Conservation (phyloP, 2,329 filamentous ascomycete genomes). For the Tolypocladium capitatum region DNA sequence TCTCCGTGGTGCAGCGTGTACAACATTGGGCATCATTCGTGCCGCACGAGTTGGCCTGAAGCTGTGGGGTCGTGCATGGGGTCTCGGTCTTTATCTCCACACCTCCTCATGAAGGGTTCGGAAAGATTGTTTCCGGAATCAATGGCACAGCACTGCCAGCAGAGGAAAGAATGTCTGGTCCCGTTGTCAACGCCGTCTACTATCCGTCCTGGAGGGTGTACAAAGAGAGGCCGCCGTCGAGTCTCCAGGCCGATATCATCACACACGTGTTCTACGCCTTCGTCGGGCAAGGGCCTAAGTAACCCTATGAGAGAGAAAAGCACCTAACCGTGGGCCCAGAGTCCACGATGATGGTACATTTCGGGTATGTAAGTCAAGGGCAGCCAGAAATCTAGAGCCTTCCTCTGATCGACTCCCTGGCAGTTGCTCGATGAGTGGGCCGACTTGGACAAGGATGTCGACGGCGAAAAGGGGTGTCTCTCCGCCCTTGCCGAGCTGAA, state of each 20-base stretch:
- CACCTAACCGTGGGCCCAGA: no score
- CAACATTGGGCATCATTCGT: no score
- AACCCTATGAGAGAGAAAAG: no score
- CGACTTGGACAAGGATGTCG: conserved; percentile 45
- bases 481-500: conserved; percentile 46
- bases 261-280: conserved; percentile 56
- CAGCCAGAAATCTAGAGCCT: not conserved
- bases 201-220: conserved; percentile 55
- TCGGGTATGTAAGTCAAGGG: no score
- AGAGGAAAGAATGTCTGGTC: no score
- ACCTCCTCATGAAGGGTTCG: no score
- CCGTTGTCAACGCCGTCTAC: conserved; percentile 33
- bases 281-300: conserved; percentile 26
- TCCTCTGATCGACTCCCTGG: not conserved
- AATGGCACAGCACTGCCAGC: not conserved
- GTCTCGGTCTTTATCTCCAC: no score
- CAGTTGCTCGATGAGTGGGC: conserved; percentile 47
- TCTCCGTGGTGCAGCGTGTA: no score
- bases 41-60: no score
- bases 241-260: conserved; percentile 39
- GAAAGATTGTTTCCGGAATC: not conserved
- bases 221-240: conserved; percentile 44
- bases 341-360: no score
- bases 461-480: conserved; percentile 46
- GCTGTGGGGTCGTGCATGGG: no score